Percentiles rank a stretch among this genome's conserved stretches.
Conservation (phyloP, 1,139 yeast genomes). For the Yamadazyma friedrichii region DNA sequence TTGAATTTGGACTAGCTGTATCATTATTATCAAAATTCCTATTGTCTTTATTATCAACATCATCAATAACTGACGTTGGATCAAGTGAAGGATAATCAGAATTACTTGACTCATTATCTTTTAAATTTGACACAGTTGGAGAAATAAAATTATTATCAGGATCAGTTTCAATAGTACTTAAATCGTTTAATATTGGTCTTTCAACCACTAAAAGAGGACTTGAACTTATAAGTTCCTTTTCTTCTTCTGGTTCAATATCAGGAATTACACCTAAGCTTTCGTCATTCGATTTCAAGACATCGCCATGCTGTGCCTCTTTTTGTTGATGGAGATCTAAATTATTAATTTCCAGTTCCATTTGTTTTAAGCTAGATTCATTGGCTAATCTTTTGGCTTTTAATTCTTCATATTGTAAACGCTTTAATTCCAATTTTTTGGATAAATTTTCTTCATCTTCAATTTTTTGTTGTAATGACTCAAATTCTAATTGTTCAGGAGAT, state of each 20-base stretch:
- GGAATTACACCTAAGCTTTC: not conserved
- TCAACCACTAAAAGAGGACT: slow-evolving; percentile 2
- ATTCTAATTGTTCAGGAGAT: slow-evolving; percentile 11
- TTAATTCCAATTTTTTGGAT: slow-evolving; percentile 29
- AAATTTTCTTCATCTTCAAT: slow-evolving; percentile 32
- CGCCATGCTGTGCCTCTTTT: not conserved
- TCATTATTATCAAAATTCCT: too few species aligned
- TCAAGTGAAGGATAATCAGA: slow-evolving; percentile 9
- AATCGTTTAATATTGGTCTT: slow-evolving; percentile 8
- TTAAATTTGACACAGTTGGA: slow-evolving; percentile 10
- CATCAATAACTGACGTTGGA: not conserved
- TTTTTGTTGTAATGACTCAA: slow-evolving; percentile 22
- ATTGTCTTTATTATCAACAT: slow-evolving; percentile 1
- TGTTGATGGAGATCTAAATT: not conserved
- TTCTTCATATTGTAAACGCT: slow-evolving; percentile 31
- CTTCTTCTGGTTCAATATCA: not conserved
- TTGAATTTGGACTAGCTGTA: not conserved
- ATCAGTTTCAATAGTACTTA: slow-evolving; percentile 8
- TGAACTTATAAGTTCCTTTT: not conserved
- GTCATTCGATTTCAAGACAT: not conserved
- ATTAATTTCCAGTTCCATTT: slow-evolving; percentile 12
- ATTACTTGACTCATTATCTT: slow-evolving; percentile 7
- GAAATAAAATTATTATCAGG: slow-evolving; percentile 13
- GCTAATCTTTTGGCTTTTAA: slow-evolving; percentile 21
- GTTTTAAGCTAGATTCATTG: slow-evolving; percentile 20